Percentiles rank a stretch among this genome's conserved stretches.
Evolutionary conservation across 1,139 yeast genomes (phyloP).

Genomic region (Nadsonia commutata): DNA sequence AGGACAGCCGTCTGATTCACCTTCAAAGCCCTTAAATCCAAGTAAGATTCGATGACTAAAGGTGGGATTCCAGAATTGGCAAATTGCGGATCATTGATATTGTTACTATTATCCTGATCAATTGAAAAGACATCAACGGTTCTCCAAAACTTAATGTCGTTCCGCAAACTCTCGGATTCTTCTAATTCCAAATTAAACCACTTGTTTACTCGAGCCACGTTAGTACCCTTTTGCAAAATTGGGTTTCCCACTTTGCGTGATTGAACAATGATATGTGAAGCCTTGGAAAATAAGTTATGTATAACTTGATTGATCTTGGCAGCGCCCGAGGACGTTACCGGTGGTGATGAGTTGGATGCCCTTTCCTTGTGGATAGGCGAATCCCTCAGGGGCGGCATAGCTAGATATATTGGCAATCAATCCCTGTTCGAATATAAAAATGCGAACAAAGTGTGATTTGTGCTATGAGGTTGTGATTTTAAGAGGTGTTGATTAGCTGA

Average conservation of each 20-base stretch:
- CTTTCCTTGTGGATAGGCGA: too few species aligned
- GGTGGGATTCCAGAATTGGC: constrained; percentile 43
- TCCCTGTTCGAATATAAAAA: too few species aligned
- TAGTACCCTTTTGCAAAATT: constrained; percentile 11
- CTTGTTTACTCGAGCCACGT: constrained; percentile 20
- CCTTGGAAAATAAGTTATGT: constrained; percentile 49
- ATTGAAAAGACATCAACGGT: constrained; percentile 15
- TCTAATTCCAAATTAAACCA: constrained; percentile 55
- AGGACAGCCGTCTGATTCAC: constrained; percentile 46
- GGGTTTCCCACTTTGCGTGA: constrained; percentile 21
- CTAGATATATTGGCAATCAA: too few species aligned
- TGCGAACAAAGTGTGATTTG: too few species aligned
- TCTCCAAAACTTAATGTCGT: constrained; percentile 52
- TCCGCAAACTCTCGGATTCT: constrained; percentile 33
- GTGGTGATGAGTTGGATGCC: not conserved
- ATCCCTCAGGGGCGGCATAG: too few species aligned
- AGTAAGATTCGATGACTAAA: constrained; percentile 67
- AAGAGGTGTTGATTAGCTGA: too few species aligned
- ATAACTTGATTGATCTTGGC: not conserved
- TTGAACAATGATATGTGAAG: constrained; percentile 45
- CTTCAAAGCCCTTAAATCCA: constrained; percentile 53
- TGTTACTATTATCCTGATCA: not conserved
- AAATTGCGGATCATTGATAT: constrained; percentile 5
- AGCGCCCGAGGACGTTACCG: not conserved
- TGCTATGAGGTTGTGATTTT: too few species aligned